Evolutionary conservation across 164 flowering plant species (phyloP), one percentile per base, ranked within the genome.

Genomic region (Stephania cephalantha): DNA sequence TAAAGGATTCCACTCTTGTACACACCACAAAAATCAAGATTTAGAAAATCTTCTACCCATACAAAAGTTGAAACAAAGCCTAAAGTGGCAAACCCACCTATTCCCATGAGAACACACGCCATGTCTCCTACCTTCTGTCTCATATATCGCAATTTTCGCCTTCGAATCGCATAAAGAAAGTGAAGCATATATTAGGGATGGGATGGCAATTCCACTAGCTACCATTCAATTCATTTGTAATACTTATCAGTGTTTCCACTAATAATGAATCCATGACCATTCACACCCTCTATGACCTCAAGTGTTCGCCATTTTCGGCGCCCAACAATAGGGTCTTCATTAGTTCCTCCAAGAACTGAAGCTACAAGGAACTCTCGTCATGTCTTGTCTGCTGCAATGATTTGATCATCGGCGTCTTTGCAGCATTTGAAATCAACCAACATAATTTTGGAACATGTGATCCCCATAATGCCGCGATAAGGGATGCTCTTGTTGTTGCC

Each of bases 381-480:
- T 4, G 42, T 35, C 42, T 4, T 35, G 42, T 35, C 42, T 35
- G 42, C 42, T 35, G 42, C 42, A 35, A 2, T 35, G 42, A 35
- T 2, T 35, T 4, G 4, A 35, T 1, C 42, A 35, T 35, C 42
- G 4, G 42, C 4, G 1, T 4, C 3, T 35, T 35, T 4, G 4
- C 1, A 35, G 42, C 42, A 35, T 35, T 35, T 4, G 9, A 72
- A 13, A 44, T 70, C 78, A 88, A 30, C 88, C 93, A 45, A 79
- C 88, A 77, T 85, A 90, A 73, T 91, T 91, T 73, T 84, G 87
- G 71, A 88, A 74, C 77, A 86, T 78, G 50, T 84, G 89, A 72
- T 85, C 85, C 46, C 91, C 92, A 81, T 82, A 84, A 73, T 83
- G 88, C 77, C 80, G 82, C 78, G 80, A 71, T 3, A 81, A 77